Evolutionary conservation across 1,284 basidiomycete species (phyloP).

Genomic region (Trametes sp.): DNA sequence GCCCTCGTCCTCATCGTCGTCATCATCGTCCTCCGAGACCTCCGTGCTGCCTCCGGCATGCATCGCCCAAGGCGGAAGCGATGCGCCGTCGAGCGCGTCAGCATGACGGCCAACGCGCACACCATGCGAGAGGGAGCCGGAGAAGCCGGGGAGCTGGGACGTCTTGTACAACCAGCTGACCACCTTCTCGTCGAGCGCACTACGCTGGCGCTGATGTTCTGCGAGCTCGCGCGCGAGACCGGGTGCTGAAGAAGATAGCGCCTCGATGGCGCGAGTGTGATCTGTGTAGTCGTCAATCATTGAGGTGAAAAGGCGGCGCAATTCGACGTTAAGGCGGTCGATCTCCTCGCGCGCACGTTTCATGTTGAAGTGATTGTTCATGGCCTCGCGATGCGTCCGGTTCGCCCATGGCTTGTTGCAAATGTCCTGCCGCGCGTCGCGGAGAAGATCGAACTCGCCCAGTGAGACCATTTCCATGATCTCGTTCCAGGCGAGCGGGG

Average conservation of each 20-base stretch:
- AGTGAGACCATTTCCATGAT: conserved; percentile 16
- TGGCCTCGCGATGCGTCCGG: conserved; percentile 3
- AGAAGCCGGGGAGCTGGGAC: not conserved
- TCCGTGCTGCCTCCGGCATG: not conserved
- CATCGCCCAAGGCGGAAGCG: not conserved
- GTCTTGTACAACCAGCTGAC: not conserved
- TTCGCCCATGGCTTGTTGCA: conserved; percentile 15
- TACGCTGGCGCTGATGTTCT: not conserved
- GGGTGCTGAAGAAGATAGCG: not conserved
- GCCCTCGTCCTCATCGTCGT: not conserved
- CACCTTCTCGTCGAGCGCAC: not conserved
- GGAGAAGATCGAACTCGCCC: conserved; percentile 23
- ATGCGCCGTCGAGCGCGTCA: not conserved
- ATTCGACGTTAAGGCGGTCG: conserved; percentile 20
- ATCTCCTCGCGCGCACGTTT: conserved; percentile 21
- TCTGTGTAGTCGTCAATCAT: conserved; percentile 15
- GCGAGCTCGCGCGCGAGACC: conserved; percentile 2
- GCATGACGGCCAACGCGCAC: not conserved
- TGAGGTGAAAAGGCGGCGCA: conserved; percentile 1
- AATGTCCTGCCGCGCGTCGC: conserved; percentile 14
- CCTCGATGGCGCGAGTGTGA: not conserved
- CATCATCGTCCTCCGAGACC: not conserved
- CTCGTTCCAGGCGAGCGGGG: not conserved
- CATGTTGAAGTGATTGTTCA: conserved; percentile 20
- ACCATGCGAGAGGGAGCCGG: not conserved